Evolutionary conservation across 352 stramenopile genomes (phyloP), one percentile per base, ranked within the genome.

Genomic region (Lagenidium giganteum): DNA sequence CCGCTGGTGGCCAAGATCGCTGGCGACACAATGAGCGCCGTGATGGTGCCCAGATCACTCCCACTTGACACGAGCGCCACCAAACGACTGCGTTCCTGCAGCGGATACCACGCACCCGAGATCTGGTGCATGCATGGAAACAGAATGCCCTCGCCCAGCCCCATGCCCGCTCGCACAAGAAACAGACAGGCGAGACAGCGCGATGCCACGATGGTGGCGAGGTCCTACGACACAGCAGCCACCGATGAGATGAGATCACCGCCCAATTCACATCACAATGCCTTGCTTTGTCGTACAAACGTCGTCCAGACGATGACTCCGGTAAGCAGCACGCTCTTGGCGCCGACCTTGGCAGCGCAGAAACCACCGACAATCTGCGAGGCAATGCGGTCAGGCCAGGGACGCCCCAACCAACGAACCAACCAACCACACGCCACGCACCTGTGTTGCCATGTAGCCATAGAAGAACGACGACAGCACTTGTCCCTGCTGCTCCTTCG

Each of bases 71-170:
- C 78, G 20, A 90, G 57, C 16, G 80, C 57, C 16, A 91, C 82
- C 28, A 94, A 70, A 1, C 75, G 80, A 61, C 78, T 93, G 36
- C 80, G 72, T 45, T 92, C 79, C 30, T 87, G 75, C 13, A 87
- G 47, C 7, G 83, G 83, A 42, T 92, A 94, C 80, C 78, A 93
- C 17, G 80, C 70, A 22, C 74, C 70, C n/a, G 76, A 63, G 51
- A 94, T 78, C 61, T 91, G 77, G 41, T 94, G 80, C 83, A 94
- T 90, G 40, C 80, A 94, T 23, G 83, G 83, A 40, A 94, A 94
- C 25, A 94, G 52, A 33, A 94, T 90, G 25, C 83, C 83, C 41
- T 94, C 83, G 39, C 83, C 83, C 22, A 94, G 64, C 1, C 83
- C 83, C 83, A 94, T 94, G 11, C 74, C 76, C 1, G 70, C 68